Evolutionary conservation across 371 early-diverging fungal species (phyloP), one percentile per base, ranked within the genome.

Genomic region (Mortierella sp.): DNA sequence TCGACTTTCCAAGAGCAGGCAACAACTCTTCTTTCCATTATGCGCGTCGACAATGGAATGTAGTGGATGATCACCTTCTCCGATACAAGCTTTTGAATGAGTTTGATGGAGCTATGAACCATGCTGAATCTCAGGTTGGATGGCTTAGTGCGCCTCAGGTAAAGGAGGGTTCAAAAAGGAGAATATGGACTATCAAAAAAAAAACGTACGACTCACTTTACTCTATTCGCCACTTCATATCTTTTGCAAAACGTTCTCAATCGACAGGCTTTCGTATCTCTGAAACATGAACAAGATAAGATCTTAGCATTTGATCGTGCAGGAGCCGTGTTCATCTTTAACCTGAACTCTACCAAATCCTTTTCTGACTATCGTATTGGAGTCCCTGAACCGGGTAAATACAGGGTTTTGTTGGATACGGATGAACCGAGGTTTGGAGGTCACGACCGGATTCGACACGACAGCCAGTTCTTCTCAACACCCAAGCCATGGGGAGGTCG

Each of bases 1-100:
- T 97, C 19, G 98, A 97, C 84, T 97, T 97, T 73, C 98, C 98
- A 60, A 91, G 98, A 28, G 92, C 83, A 44, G 98, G 97, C 71
- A 97, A 97, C 83, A 81, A 86, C 37, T 84, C 86, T 30, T 91
- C 92, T 63, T 97, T 93, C 88, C 96, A 95, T 77, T 95, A 97
- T 76, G 94, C 95, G n/a, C 88, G 97, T 44, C 92, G 97, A 30
- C 97, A 97, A 84, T 96, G 90, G 91, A 93, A 95, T 64, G 85
- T 97, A 29, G 84, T 92, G n/a, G 94, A 94, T 69, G 96, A 97
- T 80, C 43, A 84, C 0, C 72, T 93, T 57, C 84, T 97, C 57
- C 89, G 98, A 26, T 97, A 96, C 90, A 92, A 93, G 81, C 95
- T 93, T 83, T 84, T 97, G 72, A 90, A 94, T 81, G 86, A 89